Base-by-base conservation (phyloP, 805 yeast genomes). In the Kregervanrija fluxuum region DNA sequence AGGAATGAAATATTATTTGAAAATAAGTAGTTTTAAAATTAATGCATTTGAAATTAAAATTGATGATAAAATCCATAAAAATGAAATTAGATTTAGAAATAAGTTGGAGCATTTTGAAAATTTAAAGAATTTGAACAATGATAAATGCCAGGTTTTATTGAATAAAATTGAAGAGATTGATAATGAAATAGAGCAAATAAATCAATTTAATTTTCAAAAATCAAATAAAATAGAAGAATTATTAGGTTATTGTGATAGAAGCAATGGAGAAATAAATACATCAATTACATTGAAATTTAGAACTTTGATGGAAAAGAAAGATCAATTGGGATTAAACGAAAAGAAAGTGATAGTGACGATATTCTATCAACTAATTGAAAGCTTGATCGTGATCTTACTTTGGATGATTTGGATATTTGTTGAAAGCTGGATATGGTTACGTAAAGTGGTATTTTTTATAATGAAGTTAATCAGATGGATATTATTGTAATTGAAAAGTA, bases 211-310 rank as follows among this genome's bases (percentile, higher is more conserved):
- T 22, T 51, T 49, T n/a, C 33, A 38, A 28, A 52, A 57, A 33
- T 58, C 61, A 50, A 71, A 70, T 71, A 44, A 70, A 69, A 55
- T 82, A 35, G 89, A 83, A 54, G 79, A 75, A 41, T 57, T 82
- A 44, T 64, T 83, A 38, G 77, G 82, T 12, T 68, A 71, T 33
- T 77, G 84, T 42, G 89, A 83, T 61, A 66, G 90, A 50, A 73
- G 83, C 10, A 75, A 80, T 46, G 83, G 87, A 48, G 90, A 82
- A 54, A 77, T 84, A 43, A 84, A 80, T 57, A 83, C 91, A 0
- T 79, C 88, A 1, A 60, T 82, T 37, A 73, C 87, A 10, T 62
- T 84, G 48, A 82, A 80, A 51, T 64, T 83, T 30, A 66, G 84
- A 15, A 73, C 72, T 46, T 60, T 79, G 5, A 67, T 66, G 44